Evolutionary conservation across 2,329 filamentous ascomycete species (phyloP).

Genomic region (Colletotrichum camelliae): DNA sequence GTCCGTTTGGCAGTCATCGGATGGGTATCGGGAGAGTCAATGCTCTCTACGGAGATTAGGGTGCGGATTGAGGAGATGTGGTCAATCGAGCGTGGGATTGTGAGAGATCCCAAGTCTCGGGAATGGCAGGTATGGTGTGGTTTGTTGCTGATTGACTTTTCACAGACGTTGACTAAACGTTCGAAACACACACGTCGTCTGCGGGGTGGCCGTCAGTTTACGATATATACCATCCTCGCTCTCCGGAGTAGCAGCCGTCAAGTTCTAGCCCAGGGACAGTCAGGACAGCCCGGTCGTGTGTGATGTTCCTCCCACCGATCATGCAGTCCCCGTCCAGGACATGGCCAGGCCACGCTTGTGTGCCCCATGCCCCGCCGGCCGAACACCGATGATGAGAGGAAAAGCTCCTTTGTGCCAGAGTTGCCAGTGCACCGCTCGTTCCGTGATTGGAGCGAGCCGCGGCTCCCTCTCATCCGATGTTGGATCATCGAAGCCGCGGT

Average conservation of each 20-base stretch:
- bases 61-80: not conserved
- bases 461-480: slow-evolving; percentile 14
- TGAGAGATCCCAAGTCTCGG: not conserved
- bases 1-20: slow-evolving; percentile 30
- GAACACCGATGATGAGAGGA: not conserved
- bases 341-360: not conserved
- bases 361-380: not conserved
- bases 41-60: not conserved
- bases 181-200: not conserved
- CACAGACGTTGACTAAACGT: not conserved
- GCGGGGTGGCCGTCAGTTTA: slow-evolving; percentile 6
- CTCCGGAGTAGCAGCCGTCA: not conserved
- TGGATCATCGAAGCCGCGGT: not conserved
- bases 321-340: slow-evolving; percentile 5
- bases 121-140: not conserved
- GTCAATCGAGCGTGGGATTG: not conserved
- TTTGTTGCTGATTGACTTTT: not conserved
- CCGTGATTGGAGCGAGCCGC: slow-evolving; percentile 10
- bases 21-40: not conserved
- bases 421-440: not conserved
- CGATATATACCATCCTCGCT: slow-evolving; percentile 18
- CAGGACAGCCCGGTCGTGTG: slow-evolving; percentile 4
- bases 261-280: not conserved
- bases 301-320: slow-evolving; percentile 6
- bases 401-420: not conserved